phyloP scores from a whole-genome alignment of 1,284 basidiomycete species.

The Moesziomyces globuligerus region DNA sequence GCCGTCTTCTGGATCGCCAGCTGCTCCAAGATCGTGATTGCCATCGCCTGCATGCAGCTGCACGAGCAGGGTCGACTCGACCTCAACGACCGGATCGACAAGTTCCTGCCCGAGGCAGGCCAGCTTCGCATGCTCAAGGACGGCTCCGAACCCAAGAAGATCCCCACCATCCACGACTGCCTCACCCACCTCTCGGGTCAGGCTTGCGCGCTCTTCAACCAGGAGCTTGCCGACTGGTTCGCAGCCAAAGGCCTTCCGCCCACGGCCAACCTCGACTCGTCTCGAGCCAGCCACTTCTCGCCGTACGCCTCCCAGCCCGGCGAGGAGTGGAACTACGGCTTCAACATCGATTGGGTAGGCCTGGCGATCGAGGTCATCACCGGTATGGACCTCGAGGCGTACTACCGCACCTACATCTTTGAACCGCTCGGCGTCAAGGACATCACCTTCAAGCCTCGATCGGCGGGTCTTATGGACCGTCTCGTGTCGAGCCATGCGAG shows the following conservation, averaged over 20 bases:
- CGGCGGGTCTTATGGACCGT: conserved; percentile 14
- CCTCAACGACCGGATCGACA: conserved; percentile 51
- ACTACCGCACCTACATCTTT: conserved; percentile 56
- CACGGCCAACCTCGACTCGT: conserved; percentile 17
- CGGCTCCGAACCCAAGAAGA: conserved; percentile 37
- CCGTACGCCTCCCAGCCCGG: conserved; percentile 50
- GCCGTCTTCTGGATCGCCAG: conserved; percentile 53
- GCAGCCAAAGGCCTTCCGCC: conserved; percentile 19
- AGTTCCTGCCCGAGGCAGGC: conserved; percentile 59
- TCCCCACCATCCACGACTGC: conserved; percentile 33
- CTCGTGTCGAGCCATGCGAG: conserved; percentile 19
- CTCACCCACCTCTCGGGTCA: conserved; percentile 37
- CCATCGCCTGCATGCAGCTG: conserved; percentile 62
- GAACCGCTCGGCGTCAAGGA: conserved; percentile 54
- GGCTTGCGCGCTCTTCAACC: conserved; percentile 48
- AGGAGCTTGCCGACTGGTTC: conserved; percentile 26
- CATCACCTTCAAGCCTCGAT: conserved; percentile 38
- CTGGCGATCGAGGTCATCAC: conserved; percentile 45
- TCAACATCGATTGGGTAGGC: conserved; percentile 51
- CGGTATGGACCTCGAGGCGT: conserved; percentile 48
- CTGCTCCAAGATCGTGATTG: conserved; percentile 65
- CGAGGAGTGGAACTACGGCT: conserved; percentile 50
- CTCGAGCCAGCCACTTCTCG: conserved; percentile 15
- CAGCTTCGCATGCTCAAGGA: conserved; percentile 34
- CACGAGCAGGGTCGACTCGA: conserved; percentile 58